These are phyloP conservation scores for Remersonia thermophila DNA, from an alignment of 2,329 filamentous ascomycete genomes.

Conservation along the genomic window DNA sequence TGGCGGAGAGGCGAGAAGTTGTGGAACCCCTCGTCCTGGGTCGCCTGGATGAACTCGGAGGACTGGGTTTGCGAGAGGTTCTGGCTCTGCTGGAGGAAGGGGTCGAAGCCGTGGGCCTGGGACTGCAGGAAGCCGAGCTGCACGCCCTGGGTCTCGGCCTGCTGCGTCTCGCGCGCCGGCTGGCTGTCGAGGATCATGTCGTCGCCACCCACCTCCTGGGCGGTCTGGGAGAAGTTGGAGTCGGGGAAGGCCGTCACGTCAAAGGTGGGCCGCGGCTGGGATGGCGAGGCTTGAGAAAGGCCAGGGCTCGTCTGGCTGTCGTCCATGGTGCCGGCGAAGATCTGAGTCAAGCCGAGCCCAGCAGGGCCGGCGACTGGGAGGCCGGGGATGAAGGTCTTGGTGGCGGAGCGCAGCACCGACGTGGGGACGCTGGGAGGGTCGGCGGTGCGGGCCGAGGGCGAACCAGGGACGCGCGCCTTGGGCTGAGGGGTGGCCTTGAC, in stretches of 20 bases:
- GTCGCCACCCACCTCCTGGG: slow-evolving; percentile 44
- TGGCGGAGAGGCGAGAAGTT: slow-evolving; percentile 58
- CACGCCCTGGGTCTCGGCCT: slow-evolving; percentile 28
- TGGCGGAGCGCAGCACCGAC: slow-evolving; percentile 55
- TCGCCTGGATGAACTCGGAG: slow-evolving; percentile 61
- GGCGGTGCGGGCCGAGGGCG: slow-evolving; percentile 29
- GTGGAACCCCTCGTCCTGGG: slow-evolving; percentile 70
- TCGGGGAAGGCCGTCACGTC: slow-evolving; percentile 41
- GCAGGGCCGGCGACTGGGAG: slow-evolving; percentile 44
- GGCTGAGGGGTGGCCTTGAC: slow-evolving; percentile 37
- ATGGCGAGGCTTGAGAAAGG: slow-evolving; percentile 25
- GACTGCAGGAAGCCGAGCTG: slow-evolving; percentile 43
- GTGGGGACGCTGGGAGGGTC: slow-evolving; percentile 44
- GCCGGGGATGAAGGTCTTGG: slow-evolving; percentile 58
- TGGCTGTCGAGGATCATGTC: slow-evolving; percentile 39
- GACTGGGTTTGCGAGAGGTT: slow-evolving; percentile 40
- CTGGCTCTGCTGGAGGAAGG: slow-evolving; percentile 33
- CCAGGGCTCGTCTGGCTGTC: slow-evolving; percentile 35
- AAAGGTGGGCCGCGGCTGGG: slow-evolving; percentile 43
- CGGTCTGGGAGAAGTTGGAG: slow-evolving; percentile 48
- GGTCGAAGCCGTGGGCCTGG: slow-evolving; percentile 47
- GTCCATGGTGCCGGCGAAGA: slow-evolving; percentile 83
- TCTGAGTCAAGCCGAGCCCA: slow-evolving; percentile 70
- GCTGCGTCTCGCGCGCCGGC: slow-evolving; percentile 24
- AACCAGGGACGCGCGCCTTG: slow-evolving; percentile 29